phyloP scores from a whole-genome alignment of 371 early-diverging fungal species.

The Mucor irregularis region DNA sequence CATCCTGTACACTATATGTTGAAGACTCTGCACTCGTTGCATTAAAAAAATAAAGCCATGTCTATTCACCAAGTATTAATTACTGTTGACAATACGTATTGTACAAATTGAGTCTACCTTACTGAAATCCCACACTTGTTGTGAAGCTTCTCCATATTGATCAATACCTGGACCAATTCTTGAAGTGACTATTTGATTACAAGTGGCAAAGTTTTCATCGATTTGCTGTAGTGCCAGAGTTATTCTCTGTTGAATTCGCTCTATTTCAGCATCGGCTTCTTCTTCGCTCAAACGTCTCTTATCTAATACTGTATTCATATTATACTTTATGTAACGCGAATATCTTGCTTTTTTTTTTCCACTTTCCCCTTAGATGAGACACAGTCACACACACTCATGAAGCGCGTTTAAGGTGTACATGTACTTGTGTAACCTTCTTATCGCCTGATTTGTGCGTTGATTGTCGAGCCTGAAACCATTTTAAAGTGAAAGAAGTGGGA shows the following conservation, averaged over 20 bases:
- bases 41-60: constrained; percentile 38
- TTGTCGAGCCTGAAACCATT: no score
- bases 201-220: constrained; percentile 58
- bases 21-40: no score
- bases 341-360: no score
- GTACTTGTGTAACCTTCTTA: no score
- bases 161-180: constrained; percentile 52
- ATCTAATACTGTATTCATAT: no score
- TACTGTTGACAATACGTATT: background rate
- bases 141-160: constrained; percentile 41
- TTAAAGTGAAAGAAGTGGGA: no score
- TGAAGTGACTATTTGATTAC: constrained; percentile 47
- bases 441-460: no score
- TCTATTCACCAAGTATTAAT: constrained; percentile 19
- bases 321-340: no score
- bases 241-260: constrained; percentile 53
- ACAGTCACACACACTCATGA: no score
- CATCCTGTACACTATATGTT: no score
- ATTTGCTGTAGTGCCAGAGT: constrained; percentile 53
- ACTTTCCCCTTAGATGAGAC: no score
- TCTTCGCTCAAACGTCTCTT: constrained; percentile 32
- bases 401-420: no score
- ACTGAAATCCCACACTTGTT: constrained; percentile 38
- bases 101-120: constrained; percentile 26
- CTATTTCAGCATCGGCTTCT: constrained; percentile 39